These are phyloP conservation scores for Scopulariopsis brevicaulis DNA, from an alignment of 2,329 filamentous ascomycete species.

Conservation along the genomic window DNA sequence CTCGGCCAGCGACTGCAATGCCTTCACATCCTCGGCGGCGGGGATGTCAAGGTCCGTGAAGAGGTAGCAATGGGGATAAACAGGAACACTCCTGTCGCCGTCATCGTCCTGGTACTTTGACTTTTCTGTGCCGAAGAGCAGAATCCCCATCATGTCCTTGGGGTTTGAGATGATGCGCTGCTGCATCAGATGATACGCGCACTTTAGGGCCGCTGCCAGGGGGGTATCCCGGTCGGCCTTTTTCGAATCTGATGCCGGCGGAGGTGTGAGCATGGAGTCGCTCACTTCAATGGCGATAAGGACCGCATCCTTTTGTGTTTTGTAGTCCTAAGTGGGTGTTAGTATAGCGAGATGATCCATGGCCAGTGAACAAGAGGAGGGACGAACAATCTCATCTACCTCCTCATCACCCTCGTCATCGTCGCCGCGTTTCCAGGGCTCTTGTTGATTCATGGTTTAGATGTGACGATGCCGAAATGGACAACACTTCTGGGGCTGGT, in stretches of 20 bases:
- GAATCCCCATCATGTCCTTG: slow-evolving; percentile 91
- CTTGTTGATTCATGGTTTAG: background rate
- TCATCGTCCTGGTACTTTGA: slow-evolving; percentile 66
- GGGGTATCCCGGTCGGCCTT: slow-evolving; percentile 71
- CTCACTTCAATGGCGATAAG: slow-evolving; percentile 91
- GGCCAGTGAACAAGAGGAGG: slow-evolving; percentile 4
- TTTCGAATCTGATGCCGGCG: slow-evolving; percentile 54
- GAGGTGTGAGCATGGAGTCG: slow-evolving; percentile 68
- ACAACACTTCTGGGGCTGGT: background rate
- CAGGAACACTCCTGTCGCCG: slow-evolving; percentile 44
- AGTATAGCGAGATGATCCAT: background rate
- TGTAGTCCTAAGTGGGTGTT: slow-evolving; percentile 57
- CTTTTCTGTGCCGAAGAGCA: slow-evolving; percentile 82
- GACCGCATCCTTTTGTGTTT: slow-evolving; percentile 92
- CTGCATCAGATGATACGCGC: slow-evolving; percentile 90
- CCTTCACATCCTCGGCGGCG: slow-evolving; percentile 75
- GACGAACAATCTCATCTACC: slow-evolving; percentile 50
- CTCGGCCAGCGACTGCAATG: slow-evolving; percentile 63
- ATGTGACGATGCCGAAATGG: background rate
- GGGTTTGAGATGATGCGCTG: slow-evolving; percentile 96
- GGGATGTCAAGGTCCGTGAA: slow-evolving; percentile 82
- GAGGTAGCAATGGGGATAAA: slow-evolving; percentile 87
- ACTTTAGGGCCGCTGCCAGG: slow-evolving; percentile 77
- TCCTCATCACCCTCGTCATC: slow-evolving; percentile 50
- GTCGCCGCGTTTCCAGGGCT: slow-evolving; percentile 3